Evolutionary conservation across 2,329 filamentous ascomycete genomes (phyloP).

Genomic region (Diaporthe nobilis): DNA sequence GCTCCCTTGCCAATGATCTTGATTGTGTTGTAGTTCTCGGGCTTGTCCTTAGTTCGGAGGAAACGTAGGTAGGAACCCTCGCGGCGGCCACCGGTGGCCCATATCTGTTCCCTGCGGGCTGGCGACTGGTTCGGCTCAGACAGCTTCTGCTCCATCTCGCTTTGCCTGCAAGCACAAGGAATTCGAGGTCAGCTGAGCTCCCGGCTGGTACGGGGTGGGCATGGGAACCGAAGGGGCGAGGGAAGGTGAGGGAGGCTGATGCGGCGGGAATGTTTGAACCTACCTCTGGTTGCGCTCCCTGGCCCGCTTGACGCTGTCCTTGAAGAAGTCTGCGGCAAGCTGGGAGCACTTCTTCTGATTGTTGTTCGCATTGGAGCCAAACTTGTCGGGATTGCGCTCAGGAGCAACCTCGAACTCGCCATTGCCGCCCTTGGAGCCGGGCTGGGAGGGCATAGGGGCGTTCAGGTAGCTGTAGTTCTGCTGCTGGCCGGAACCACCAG

Average conservation of each 20-base stretch:
- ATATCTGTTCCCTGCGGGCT: constrained; percentile 85
- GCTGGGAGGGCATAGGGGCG: constrained; percentile 75
- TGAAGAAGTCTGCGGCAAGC: constrained; percentile 92
- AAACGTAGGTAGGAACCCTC: constrained; percentile 96
- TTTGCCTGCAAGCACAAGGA: constrained; percentile 72
- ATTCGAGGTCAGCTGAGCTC: background rate
- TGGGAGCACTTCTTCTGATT: constrained; percentile 80
- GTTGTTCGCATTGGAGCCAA: constrained; percentile 74
- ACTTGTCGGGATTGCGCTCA: constrained; percentile 89
- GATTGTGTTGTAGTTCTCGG: constrained; percentile 94
- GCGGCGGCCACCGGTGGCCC: constrained; percentile 86
- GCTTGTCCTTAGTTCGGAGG: constrained; percentile 91
- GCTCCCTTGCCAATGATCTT: constrained; percentile 99
- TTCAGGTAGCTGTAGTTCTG: constrained; percentile 77
- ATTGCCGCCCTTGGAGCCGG: constrained; percentile 62
- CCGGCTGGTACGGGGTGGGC: background rate
- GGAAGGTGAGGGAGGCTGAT: background rate
- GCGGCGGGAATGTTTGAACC: constrained; percentile 45
- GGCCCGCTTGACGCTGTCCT: constrained; percentile 96
- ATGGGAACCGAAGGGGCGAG: background rate
- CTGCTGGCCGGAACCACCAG: constrained; percentile 77
- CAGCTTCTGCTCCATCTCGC: constrained; percentile 90
- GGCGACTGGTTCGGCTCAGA: constrained; percentile 82
- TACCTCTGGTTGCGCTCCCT: constrained; percentile 95
- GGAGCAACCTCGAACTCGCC: constrained; percentile 84